Conservation (phyloP, 495 filamentous ascomycete genomes). For the Penicillium subrubescens region DNA sequence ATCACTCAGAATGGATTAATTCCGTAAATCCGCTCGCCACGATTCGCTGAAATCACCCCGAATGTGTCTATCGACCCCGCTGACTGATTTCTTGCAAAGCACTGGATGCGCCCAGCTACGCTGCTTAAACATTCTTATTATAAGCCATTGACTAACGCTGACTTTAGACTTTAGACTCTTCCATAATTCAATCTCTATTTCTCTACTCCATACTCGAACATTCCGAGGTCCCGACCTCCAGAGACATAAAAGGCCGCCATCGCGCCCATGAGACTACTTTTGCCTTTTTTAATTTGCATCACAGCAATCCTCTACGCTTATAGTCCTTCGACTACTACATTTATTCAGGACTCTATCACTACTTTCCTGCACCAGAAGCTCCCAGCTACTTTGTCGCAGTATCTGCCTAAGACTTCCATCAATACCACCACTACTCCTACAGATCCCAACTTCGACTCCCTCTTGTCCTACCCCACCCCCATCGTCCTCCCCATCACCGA, state of each 20-base stretch:
- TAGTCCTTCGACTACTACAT: constrained; percentile 21
- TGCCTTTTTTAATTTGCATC: constrained; percentile 48
- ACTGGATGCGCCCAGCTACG: not conserved
- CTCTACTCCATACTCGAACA: constrained; percentile 19
- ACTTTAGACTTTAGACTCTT: constrained; percentile 8
- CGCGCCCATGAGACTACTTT: constrained; percentile 44
- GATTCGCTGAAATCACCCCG: not conserved
- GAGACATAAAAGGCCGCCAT: constrained; percentile 38
- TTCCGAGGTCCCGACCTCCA: constrained; percentile 15
- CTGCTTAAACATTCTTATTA: constrained; percentile 6
- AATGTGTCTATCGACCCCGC: not conserved
- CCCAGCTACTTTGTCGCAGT: constrained; percentile 19
- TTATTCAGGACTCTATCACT: constrained; percentile 16
- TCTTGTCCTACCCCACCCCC: constrained; percentile 9
- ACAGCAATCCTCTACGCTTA: constrained; percentile 40
- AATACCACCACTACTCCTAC: constrained; percentile 6
- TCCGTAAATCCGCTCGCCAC: not conserved
- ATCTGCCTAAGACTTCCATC: constrained; percentile 9
- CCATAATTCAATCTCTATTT: constrained; percentile 8
- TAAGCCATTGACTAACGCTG: constrained; percentile 31
- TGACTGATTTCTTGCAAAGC: constrained; percentile 38
- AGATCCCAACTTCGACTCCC: not conserved
- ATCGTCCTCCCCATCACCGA: constrained; percentile 37
- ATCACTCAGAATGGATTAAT: not conserved
- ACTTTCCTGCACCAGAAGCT: constrained; percentile 22